A percentile compares a stretch with the other conserved stretches of the same genome.
Conservation (phyloP, 169 alveolate genomes). For the Toxoplasma gondii region DNA sequence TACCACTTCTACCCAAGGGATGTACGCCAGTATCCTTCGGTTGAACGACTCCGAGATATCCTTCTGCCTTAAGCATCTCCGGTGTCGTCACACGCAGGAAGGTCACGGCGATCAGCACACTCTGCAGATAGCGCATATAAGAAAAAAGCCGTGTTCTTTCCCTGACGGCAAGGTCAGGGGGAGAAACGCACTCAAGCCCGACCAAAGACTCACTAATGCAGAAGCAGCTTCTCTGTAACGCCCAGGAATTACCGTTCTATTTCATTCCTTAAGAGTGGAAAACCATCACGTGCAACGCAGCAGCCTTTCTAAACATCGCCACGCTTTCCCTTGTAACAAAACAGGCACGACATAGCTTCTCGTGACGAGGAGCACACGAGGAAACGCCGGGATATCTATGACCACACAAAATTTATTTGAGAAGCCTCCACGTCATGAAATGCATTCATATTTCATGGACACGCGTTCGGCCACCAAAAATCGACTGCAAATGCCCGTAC, state of each 20-base stretch:
- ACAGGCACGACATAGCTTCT: no score
- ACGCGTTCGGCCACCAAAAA: no score
- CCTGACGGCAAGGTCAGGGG: background rate
- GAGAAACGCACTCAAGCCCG: background rate
- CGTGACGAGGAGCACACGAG: no score
- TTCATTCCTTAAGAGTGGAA: background rate
- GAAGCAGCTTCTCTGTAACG: background rate
- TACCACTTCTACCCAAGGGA: no score
- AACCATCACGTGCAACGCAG: background rate
- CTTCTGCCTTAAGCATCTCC: conserved; percentile 7
- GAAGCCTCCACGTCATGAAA: no score
- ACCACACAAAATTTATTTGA: no score
- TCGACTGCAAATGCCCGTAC: background rate
- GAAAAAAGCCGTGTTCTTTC: background rate
- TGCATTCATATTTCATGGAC: no score
- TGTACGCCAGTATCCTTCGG: background rate
- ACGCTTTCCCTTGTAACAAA: no score
- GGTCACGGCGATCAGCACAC: background rate
- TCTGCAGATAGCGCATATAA: background rate
- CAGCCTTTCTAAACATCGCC: background rate
- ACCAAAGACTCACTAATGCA: background rate
- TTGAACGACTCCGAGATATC: background rate
- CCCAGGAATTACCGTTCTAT: no score
- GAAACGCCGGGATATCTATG: no score
- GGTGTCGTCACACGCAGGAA: conserved; percentile 7